Evolutionary conservation across 192 early-diverging fungal genomes (phyloP), one percentile per base, ranked within the genome.

Genomic region (Oehlia diaphana): DNA sequence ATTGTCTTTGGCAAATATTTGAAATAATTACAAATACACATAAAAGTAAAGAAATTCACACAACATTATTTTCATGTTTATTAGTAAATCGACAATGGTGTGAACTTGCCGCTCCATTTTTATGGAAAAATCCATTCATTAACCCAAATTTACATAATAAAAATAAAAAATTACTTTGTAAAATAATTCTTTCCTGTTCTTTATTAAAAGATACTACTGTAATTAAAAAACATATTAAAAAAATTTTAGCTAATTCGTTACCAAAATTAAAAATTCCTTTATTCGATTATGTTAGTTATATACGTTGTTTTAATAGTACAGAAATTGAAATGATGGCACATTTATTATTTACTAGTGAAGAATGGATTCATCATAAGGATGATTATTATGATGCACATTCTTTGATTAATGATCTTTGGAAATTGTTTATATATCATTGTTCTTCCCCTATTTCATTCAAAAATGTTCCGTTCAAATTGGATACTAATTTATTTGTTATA

Each of bases 1-100:
- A 58, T 58, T 58, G 53, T 19, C 53, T 58, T 58, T 58, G 53
- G 53, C 53, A 58, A 58, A 5, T 5, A 58, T 58, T 58, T 58
- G 53, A 58, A 19, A 58, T 58, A 58, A 58, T 58, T 58, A 19
- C 19, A 19, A 58, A 58, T 58, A 58, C 53, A 58, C 16, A 16
- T 58, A 14, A 58, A 19, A 19, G 53, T 58, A 58, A 58, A 58
- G 53, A 58, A 58, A 58, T 58, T 16, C 53, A 58, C 3, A 19
- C 53, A 58, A 68, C 66, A 26, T 26, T 68, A 68, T 68, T 35
- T 37, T 23, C 66, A 35, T 68, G 66, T 28, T 31, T 37, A 68
- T 68, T 68, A 68, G 66, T 68, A 14, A 68, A 28, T 68, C 28
- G 66, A 68, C 66, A 68, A 68, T 68, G 66, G 66, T 68, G 66